Evolutionary conservation across 2,329 filamentous ascomycete species (phyloP), one percentile per base, ranked within the genome.

Genomic region (Escovopsis weberi): DNA sequence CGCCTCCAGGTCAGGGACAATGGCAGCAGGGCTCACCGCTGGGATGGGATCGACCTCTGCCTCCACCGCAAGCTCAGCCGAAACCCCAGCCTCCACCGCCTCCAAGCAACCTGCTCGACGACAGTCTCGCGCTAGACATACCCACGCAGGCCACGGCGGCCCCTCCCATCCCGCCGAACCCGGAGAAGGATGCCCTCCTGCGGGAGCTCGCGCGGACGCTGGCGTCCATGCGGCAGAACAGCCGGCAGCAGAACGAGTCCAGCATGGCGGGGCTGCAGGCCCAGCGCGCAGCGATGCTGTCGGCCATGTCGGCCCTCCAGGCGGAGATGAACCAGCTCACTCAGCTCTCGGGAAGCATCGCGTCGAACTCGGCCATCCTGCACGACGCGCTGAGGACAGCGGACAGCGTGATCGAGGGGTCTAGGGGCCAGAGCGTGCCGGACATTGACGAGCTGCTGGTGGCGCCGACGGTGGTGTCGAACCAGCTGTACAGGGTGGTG

Each of bases 151-250:
- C 70, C 19, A 57, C 78, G 7, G 71, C 81, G 6, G 77, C 86
- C 1, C 89, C 91, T 1, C 88, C 89, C 0, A 86, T 95, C 30
- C 89, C 91, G 0, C 88, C 87, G 0, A 98, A 98, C 54, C 91
- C 91, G 0, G 86, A 96, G 62, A 95, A 94, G 58, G 87, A 96
- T 59, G 81, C 83, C 18, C 74, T 96, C 12, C 71, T 94, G 3
- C 73, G 74, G 42, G 82, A 87, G 37, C 73, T 96, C 28, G 86
- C 81, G 33, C 68, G 73, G 43, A 75, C 79, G 0, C 67, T 96
- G 3, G 69, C 78, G 43, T 66, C 74, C 34, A 79, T 84, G 48
- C 78, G 88, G 12, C 76, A 79, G 47, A 72, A 74, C 39, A 80
- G 78, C 42, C 73, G 82, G 38, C 63, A 73, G 26, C 83, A 91